A percentile compares a stretch with the other conserved stretches of the same genome.
Evolutionary conservation across 768 basidiomycete species (phyloP).

Genomic region (Pleurotus eryngii): DNA sequence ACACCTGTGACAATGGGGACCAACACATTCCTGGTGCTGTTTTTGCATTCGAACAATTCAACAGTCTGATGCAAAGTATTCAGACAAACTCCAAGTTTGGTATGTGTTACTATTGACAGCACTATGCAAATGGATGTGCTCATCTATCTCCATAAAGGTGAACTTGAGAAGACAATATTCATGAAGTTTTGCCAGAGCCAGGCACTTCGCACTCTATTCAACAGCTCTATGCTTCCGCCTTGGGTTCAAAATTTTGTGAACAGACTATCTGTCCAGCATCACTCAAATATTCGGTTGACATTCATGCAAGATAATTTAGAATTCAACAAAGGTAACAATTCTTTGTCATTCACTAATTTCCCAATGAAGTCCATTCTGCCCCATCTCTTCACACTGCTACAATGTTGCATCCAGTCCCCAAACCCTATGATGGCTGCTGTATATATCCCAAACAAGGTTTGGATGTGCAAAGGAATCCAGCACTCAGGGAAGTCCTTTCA

Average conservation of each 20-base stretch:
- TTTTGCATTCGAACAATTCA: conserved; percentile 16
- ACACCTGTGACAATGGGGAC: conserved; percentile 29
- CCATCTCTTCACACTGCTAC: neutral
- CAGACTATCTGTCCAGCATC: conserved; percentile 8
- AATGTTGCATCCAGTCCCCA: neutral
- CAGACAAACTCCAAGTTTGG: conserved; percentile 29
- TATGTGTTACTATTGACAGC: conserved; percentile 12
- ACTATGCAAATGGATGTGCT: neutral
- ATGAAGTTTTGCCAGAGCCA: conserved; percentile 19
- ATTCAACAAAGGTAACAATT: conserved; percentile 9
- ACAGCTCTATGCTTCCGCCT: neutral
- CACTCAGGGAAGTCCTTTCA: neutral
- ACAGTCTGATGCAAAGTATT: conserved; percentile 26
- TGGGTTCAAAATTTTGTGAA: neutral
- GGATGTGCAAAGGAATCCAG: neutral
- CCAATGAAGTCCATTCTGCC: neutral
- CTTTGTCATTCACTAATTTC: neutral
- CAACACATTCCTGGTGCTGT: conserved; percentile 31
- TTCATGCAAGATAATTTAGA: conserved; percentile 9
- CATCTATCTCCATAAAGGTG: conserved; percentile 14
- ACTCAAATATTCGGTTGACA: conserved; percentile 14
- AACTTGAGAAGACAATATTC: conserved; percentile 26
- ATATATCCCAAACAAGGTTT: neutral
- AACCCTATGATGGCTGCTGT: neutral
- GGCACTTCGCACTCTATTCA: conserved; percentile 16